These are phyloP conservation scores for Kalmusia sp. DNA, from an alignment of 2,329 filamentous ascomycete species.

Conservation along the genomic window DNA sequence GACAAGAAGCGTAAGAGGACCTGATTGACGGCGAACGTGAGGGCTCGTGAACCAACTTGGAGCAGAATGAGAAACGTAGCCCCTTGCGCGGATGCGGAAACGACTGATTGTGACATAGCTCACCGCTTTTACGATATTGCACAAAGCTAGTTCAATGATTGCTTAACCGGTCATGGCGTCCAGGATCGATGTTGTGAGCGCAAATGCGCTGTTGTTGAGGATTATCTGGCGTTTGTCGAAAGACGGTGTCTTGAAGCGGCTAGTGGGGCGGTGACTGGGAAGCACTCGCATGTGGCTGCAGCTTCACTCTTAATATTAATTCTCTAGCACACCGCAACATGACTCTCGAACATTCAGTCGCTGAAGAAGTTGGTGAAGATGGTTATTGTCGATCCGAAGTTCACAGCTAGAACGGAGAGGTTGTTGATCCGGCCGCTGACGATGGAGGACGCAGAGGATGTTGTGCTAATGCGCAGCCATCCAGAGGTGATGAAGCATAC, in stretches of 20 bases:
- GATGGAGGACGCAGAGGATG: constrained; percentile 57
- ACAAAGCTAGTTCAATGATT: neutral
- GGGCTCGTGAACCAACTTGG: constrained; percentile 82
- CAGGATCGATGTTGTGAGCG: constrained; percentile 13
- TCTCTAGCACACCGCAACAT: constrained; percentile 34
- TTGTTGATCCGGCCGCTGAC: constrained; percentile 62
- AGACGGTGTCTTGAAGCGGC: constrained; percentile 27
- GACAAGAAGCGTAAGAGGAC: constrained; percentile 86
- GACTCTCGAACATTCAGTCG: constrained; percentile 15
- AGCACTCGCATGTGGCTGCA: constrained; percentile 22
- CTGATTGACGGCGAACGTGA: constrained; percentile 94
- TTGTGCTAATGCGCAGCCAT: constrained; percentile 63
- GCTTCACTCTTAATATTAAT: constrained; percentile 19
- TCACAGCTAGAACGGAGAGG: constrained; percentile 55
- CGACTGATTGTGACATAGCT: constrained; percentile 41
- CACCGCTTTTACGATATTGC: constrained; percentile 1
- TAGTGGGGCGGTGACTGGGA: constrained; percentile 24
- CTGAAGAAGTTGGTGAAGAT: constrained; percentile 26
- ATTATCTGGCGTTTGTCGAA: constrained; percentile 25
- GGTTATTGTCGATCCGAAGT: constrained; percentile 42
- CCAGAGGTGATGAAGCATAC: constrained; percentile 71
- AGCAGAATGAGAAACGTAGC: constrained; percentile 87
- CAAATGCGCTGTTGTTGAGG: constrained; percentile 21
- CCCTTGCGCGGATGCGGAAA: constrained; percentile 66
- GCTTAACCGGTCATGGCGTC: neutral